Conservation (phyloP, 176 grass and related monocot species). For the Triticum urartu region DNA sequence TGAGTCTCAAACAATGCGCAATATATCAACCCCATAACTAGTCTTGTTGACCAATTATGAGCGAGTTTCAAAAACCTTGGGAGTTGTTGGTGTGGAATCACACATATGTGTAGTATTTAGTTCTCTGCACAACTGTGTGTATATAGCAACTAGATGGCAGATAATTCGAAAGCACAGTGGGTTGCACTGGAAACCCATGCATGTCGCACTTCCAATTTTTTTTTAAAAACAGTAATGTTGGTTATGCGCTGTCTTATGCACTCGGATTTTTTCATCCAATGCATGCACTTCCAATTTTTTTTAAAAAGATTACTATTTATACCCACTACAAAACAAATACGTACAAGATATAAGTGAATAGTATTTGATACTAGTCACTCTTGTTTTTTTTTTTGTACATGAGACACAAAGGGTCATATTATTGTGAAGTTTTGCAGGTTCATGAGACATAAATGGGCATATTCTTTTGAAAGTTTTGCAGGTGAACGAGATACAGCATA, state of each 20-base stretch:
- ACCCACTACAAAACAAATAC: background rate
- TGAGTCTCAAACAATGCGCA: background rate
- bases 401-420: background rate
- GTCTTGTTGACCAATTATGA: background rate
- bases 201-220: background rate
- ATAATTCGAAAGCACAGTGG: background rate
- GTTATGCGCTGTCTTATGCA: background rate
- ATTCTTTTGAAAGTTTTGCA: background rate
- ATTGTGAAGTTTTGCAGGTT: background rate
- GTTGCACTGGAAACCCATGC: background rate
- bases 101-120: slow-evolving; percentile 21
- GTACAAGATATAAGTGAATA: background rate
- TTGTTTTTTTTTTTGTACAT: background rate
- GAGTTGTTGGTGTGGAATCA: background rate
- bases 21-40: background rate
- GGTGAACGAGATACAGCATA: background rate
- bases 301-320: too few species aligned
- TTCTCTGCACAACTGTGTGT: background rate
- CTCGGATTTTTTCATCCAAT: background rate
- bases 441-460: background rate
- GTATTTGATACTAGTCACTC: background rate
- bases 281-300: too few species aligned
- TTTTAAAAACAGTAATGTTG: background rate
- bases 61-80: background rate
- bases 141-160: background rate